Conservation (phyloP, 345 rosid genomes). For the Viola odorata region DNA sequence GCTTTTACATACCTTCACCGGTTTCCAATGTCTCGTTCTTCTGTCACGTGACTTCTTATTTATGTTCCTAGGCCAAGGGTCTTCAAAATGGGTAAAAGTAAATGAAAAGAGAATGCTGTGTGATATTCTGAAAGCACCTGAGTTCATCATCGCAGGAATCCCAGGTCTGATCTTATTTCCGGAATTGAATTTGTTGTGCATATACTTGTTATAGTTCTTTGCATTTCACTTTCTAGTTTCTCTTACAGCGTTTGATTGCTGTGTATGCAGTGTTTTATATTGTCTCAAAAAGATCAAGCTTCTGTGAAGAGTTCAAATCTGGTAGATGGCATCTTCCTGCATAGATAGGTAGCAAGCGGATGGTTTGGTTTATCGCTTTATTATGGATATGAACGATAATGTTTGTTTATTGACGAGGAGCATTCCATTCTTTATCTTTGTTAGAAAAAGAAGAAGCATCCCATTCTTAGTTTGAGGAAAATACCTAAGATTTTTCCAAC, state of each 20-base stretch:
- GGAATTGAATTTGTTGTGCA: not conserved
- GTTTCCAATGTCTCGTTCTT: not conserved
- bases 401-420: no score
- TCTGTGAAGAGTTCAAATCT: constrained; percentile 52
- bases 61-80: constrained; percentile 29
- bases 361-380: no score
- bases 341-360: not conserved
- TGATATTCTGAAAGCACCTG: constrained; percentile 60
- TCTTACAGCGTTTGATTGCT: not conserved
- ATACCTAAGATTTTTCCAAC: no score
- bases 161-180: constrained; percentile 37
- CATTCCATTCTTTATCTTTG: no score
- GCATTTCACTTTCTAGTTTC: not conserved
- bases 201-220: not conserved
- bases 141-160: constrained; percentile 57
- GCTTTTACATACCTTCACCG: no score
- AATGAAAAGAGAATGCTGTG: constrained; percentile 57
- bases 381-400: no score
- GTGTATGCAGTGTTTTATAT: constrained; percentile 53
- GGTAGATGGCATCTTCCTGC: constrained; percentile 54
- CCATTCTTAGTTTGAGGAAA: no score
- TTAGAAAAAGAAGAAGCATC: no score
- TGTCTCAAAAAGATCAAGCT: constrained; percentile 61
- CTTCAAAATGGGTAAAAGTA: constrained; percentile 61
- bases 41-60: not conserved